Evolutionary conservation across 2,329 filamentous ascomycete species (phyloP).

Genomic region (Stachybotrys chartarum): DNA sequence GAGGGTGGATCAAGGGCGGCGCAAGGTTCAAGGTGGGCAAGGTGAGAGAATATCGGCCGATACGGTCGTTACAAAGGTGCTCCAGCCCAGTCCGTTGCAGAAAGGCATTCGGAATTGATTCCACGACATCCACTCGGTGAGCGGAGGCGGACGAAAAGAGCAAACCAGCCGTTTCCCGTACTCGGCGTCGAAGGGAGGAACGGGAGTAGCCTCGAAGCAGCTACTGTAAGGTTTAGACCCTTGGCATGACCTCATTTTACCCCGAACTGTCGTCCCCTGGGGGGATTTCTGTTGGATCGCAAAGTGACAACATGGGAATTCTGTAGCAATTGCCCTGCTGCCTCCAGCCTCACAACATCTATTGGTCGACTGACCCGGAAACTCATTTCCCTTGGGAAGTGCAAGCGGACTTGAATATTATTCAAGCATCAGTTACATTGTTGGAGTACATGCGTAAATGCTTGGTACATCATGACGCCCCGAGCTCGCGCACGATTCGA

Average conservation of each 20-base stretch:
- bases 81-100: too few species aligned
- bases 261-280: background rate
- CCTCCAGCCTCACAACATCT: background rate
- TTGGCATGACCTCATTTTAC: background rate
- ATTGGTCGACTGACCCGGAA: background rate
- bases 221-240: background rate
- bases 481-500: too few species aligned
- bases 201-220: background rate
- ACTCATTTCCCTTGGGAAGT: too few species aligned
- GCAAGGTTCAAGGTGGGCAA: background rate
- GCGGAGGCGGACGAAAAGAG: background rate
- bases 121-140: too few species aligned
- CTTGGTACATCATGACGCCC: too few species aligned
- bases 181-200: background rate
- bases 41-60: too few species aligned
- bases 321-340: too few species aligned
- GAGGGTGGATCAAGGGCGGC: background rate
- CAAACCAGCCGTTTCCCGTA: background rate
- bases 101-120: too few species aligned
- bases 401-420: too few species aligned
- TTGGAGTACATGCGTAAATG: too few species aligned
- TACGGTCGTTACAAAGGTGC: too few species aligned
- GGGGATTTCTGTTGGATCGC: background rate
- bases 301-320: background rate
- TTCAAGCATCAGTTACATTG: too few species aligned